phyloP scores from a whole-genome alignment of 768 basidiomycete genomes.

The Rhizopogon vinicolor region DNA sequence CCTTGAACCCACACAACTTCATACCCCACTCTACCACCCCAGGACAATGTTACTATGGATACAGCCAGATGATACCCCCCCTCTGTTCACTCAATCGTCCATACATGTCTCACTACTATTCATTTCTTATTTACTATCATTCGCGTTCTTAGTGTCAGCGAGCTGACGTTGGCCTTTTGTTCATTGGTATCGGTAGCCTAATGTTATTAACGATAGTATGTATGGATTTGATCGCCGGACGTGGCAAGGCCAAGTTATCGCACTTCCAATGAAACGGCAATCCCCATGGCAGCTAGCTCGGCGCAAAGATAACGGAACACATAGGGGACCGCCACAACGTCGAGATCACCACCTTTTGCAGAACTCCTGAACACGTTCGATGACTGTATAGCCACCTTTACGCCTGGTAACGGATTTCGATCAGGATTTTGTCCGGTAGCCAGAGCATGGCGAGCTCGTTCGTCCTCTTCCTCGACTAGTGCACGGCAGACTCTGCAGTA shows the following conservation, averaged over 20 bases:
- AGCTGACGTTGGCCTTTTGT: background rate
- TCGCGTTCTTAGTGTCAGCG: background rate
- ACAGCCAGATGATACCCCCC: constrained; percentile 2
- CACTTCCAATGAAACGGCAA: constrained; percentile 82
- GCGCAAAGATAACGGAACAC: constrained; percentile 94
- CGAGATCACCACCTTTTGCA: constrained; percentile 76
- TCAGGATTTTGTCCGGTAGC: constrained; percentile 49
- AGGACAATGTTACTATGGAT: constrained; percentile 1
- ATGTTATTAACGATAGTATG: constrained; percentile 9
- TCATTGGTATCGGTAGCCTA: constrained; percentile 6
- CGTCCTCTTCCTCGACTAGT: constrained; percentile 58
- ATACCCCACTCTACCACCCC: background rate
- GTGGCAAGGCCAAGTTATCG: constrained; percentile 26
- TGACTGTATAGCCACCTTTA: constrained; percentile 63
- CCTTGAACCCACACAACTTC: background rate
- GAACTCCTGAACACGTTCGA: constrained; percentile 58
- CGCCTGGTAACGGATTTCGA: constrained; percentile 38
- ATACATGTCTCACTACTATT: background rate
- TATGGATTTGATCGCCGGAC: constrained; percentile 10
- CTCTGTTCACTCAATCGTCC: background rate
- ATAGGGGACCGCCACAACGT: constrained; percentile 93
- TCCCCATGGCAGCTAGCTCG: constrained; percentile 98
- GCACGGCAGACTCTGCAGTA: constrained; percentile 94
- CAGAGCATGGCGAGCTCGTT: constrained; percentile 53
- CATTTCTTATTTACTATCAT: background rate